Evolutionary conservation across 495 filamentous ascomycete genomes (phyloP), one percentile per base, ranked within the genome.

Genomic region (Penicillium cinerascens): DNA sequence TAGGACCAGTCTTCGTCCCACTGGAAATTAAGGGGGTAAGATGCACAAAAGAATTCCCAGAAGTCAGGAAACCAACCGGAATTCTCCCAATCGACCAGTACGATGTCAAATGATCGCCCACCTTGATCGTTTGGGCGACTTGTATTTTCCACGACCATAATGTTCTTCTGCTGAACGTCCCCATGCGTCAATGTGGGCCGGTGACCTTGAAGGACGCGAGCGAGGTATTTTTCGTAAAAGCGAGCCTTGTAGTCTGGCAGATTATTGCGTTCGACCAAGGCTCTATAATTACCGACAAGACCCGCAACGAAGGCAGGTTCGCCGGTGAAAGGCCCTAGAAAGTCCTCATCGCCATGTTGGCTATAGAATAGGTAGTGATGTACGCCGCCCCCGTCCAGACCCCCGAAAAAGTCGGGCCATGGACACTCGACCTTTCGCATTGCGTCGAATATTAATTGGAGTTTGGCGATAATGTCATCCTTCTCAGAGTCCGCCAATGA

Each of bases 121-220:
- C 56, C 64, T 51, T 60, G 56, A 41, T 56, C 37, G 20, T 62
- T 64, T 39, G 3, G 47, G 16, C 42, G 8, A 42, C 29, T 60
- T n/a, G 15, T 41, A 52, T 58, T 63, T 44, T 66, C 57, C n/a
- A 18, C 51, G 38, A 63, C 55, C 51, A 65, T 56, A 49, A 65
- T 66, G 40, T 68, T 65, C 51, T 65, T 68, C 54, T 58, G 54
- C 51, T 68, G 62, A 44, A 59, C 39, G 36, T 65, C 62, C 40
- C 65, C 60, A 49, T 68, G 65, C 17, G 63, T 65, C 38, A 68
- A 54, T 18, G 54, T 65, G 0, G 65, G 61, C 54, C 46, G 56
- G 35, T 68, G 62, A 37, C 63, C 60, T 49, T 62, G 46, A 39
- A 63, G 53, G 23, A 61, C 39, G 37, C 35, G 33, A 54, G 52